Evolutionary conservation across 345 rosid genomes (phyloP).

Genomic region (Eucalyptus guilfoylei): DNA sequence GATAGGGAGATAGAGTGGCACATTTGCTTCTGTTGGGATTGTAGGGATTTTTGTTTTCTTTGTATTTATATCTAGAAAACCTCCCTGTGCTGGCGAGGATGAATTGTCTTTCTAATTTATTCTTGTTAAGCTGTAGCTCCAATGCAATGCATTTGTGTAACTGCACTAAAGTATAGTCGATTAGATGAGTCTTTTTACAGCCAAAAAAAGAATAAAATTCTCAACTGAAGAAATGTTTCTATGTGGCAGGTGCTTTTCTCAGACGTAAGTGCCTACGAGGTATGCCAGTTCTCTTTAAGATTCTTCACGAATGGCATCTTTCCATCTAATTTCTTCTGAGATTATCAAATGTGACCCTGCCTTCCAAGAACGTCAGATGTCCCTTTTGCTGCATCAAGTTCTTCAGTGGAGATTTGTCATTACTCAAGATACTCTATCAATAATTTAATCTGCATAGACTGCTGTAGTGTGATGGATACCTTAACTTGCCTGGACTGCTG

Average conservation of each 20-base stretch:
- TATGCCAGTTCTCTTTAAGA: neutral
- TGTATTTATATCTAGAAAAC: neutral
- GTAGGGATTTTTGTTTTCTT: neutral
- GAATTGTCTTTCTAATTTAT: neutral
- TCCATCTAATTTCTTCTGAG: neutral
- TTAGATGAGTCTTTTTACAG: neutral
- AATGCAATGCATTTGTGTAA: neutral
- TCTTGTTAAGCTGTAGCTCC: neutral
- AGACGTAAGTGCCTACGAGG: conserved; percentile 82
- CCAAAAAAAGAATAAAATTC: neutral
- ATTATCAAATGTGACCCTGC: neutral
- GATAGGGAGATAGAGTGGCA: neutral
- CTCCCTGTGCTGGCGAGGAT: neutral
- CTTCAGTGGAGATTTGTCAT: neutral
- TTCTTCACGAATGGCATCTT: neutral
- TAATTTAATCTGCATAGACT: neutral
- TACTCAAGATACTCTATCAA: neutral
- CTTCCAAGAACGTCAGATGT: neutral
- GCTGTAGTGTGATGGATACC: neutral
- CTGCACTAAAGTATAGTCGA: neutral
- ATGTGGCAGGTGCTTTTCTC: conserved; percentile 74
- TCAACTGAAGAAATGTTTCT: neutral
- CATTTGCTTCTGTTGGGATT: neutral
- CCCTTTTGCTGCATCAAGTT: neutral
- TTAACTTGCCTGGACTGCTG: neutral